Conservation (phyloP, 176 grass and related monocot species). For the Calamus simplicifolius region DNA sequence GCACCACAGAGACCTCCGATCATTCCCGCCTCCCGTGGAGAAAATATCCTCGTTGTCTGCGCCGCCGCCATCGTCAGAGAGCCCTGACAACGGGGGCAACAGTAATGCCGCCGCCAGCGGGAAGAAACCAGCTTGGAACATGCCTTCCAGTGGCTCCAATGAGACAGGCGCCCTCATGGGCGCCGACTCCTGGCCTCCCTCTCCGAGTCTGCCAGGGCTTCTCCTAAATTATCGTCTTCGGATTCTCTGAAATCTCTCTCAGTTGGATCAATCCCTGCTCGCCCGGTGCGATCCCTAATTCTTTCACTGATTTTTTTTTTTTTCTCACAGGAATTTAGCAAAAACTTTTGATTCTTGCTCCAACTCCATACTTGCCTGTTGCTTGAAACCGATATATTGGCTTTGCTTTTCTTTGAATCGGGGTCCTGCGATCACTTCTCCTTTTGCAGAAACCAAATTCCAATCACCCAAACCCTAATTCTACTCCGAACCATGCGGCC, state of each 20-base stretch:
- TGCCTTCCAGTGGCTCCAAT: slow-evolving; percentile 9
- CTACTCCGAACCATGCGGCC: background rate
- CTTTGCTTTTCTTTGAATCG: slow-evolving; percentile 5
- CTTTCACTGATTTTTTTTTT: no score
- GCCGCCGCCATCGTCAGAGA: background rate
- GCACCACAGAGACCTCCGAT: slow-evolving; percentile 2
- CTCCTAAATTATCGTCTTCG: slow-evolving; percentile 36
- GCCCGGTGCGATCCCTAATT: slow-evolving; percentile 30
- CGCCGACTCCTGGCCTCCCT: slow-evolving; percentile 49
- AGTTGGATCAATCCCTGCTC: slow-evolving; percentile 26
- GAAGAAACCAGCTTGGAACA: slow-evolving; percentile 51
- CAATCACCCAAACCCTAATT: slow-evolving; percentile 29
- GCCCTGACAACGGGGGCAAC: slow-evolving; percentile 15
- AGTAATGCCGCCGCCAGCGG: slow-evolving; percentile 30
- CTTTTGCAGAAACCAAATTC: slow-evolving; percentile 16
- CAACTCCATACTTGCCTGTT: no score
- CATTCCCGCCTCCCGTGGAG: background rate
- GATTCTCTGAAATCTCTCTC: slow-evolving; percentile 52
- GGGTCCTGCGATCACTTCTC: slow-evolving; percentile 32
- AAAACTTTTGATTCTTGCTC: no score
- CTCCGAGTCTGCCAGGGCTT: slow-evolving; percentile 9
- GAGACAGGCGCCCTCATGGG: slow-evolving; percentile 1
- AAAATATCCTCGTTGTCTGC: background rate
- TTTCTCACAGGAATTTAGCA: no score
- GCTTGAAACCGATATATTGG: no score